Conservation (phyloP, 2,329 filamentous ascomycete genomes). For the Dryadomyces quercus-mongolicae region DNA sequence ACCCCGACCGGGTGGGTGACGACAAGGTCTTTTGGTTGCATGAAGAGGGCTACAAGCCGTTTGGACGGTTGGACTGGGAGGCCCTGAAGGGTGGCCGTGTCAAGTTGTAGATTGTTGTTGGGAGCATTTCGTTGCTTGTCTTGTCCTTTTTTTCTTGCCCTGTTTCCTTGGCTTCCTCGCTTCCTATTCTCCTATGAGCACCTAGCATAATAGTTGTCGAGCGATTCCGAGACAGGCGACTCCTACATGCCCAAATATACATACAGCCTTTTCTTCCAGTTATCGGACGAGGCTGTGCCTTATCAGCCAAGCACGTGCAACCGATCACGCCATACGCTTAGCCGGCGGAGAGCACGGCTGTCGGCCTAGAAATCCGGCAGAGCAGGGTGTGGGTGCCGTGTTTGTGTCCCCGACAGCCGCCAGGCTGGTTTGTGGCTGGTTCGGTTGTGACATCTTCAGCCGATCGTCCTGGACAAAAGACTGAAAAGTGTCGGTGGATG, state of each 20-base stretch:
- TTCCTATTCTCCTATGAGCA: not conserved
- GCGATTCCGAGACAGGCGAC: not conserved
- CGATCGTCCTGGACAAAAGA: too few relatives aligned
- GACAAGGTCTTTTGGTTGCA: constrained; percentile 54
- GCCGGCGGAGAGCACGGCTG: not conserved
- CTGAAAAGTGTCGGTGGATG: not conserved
- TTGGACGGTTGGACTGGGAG: constrained; percentile 56
- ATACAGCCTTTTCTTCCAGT: too few relatives aligned
- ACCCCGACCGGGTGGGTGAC: constrained; percentile 40
- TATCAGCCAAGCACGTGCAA: not conserved
- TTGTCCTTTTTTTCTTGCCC: not conserved
- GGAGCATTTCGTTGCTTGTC: not conserved
- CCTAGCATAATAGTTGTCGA: not conserved
- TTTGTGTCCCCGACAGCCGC: not conserved
- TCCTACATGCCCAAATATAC: not conserved
- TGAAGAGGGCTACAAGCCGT: constrained; percentile 54
- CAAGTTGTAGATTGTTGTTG: constrained; percentile 40
- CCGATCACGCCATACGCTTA: not conserved
- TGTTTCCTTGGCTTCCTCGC: not conserved
- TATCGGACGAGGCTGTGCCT: too few relatives aligned
- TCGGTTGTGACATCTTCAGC: too few relatives aligned
- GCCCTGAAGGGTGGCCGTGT: constrained; percentile 53
- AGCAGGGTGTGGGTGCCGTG: not conserved
- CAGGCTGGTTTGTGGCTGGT: too few relatives aligned
- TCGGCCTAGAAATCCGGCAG: not conserved